phyloP scores from a whole-genome alignment of 1,284 basidiomycete species.

The Rhodotorula sp. region DNA sequence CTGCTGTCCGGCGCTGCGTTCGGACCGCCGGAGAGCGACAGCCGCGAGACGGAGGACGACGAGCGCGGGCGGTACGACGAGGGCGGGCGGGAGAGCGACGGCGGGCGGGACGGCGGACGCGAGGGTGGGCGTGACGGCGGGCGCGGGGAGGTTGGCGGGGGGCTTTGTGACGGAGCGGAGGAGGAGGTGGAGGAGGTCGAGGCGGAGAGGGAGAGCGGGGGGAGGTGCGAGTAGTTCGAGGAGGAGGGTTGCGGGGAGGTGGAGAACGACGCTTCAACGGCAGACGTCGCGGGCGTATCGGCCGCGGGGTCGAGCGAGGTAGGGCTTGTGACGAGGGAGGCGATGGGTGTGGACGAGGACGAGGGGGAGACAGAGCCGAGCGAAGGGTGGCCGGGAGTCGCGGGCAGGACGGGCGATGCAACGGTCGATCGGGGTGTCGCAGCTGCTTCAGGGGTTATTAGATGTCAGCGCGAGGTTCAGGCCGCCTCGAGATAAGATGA shows the following conservation, averaged over 20 bases:
- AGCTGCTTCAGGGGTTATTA: no score
- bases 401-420: not conserved
- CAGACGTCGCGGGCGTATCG: no score
- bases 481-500: no score
- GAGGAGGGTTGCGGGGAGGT: no score
- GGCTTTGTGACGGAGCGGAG: not conserved
- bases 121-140: constrained; percentile 7
- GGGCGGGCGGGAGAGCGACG: not conserved
- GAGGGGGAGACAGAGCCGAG: not conserved
- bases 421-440: not conserved
- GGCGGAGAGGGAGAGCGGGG: not conserved
- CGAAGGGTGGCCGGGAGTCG: not conserved
- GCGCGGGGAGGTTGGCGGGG: not conserved
- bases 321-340: not conserved
- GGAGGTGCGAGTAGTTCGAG: not conserved
- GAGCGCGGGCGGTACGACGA: not conserved
- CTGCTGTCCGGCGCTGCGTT: not conserved
- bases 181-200: not conserved
- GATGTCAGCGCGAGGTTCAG: not conserved
- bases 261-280: no score
- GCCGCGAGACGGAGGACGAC: constrained; percentile 6
- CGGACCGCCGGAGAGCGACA: not conserved
- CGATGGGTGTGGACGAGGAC: not conserved
- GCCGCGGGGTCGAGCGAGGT: not conserved
- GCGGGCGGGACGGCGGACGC: constrained; percentile 6